Base-by-base conservation (phyloP, 2,329 filamentous ascomycete species). In the Neoascochyta sp. region DNA sequence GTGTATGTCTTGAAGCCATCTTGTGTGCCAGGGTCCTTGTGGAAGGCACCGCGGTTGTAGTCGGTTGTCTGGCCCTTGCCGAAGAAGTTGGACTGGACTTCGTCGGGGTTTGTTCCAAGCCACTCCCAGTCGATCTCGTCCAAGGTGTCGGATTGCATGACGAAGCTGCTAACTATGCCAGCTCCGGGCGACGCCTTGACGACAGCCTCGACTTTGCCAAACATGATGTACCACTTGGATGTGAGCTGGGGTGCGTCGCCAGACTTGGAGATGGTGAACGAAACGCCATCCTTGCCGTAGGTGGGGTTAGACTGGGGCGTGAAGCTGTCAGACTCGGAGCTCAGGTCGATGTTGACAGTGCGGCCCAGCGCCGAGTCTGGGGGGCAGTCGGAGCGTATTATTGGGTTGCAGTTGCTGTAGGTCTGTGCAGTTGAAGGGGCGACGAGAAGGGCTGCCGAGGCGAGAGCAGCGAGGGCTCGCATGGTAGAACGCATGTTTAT, bases 221-320 rank as follows among this genome's bases (percentile, higher is more conserved):
- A 98, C 92, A 98, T 96, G 69, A 98, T 95, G 73, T 95, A 96
- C 77, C 94, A 96, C 53, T 92, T 78, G 39, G 88, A 94, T 44
- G 76, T 75, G 39, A 98, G 77, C 61, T 90, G 83, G 0, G 92
- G 92, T 3, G 87, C 78, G 57, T 98, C 86, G 34, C 90, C 89
- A 28, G 80, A 73, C 54, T 80, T 69, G 29, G 78, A 66, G 29
- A 98, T 81, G 15, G 86, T 88, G 61, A 98, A 93, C 10, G 76
- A 77, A 15, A 76, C 89, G 36, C 92, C 92, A 57, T 89, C 76
- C 34, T 71, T 70, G 58, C 73, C 76, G 67, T 95, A 96, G 2
- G 78, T 79, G 3, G 86, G 80, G 11, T 70, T 73, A 30, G 85
- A 83, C 42, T 78, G 74, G 4, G 81, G 64, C 3, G 75, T 79